phyloP scores from a whole-genome alignment of 1,284 basidiomycete genomes.

The Trametes pubescens region DNA sequence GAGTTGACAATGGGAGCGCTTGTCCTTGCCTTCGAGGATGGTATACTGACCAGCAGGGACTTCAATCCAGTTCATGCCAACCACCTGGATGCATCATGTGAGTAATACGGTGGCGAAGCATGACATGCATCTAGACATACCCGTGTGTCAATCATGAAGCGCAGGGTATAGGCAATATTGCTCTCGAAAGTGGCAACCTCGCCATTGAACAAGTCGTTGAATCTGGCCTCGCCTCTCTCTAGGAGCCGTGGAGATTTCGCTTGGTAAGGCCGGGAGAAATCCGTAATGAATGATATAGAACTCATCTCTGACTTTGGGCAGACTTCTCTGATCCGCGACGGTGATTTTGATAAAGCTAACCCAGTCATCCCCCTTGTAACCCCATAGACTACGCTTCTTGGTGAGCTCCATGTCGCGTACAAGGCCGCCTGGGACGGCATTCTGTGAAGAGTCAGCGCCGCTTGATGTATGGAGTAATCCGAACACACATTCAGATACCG shows the following conservation, averaged over 20 bases:
- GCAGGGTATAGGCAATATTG: conserved; percentile 87
- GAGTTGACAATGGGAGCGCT: conserved; percentile 85
- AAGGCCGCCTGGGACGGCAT: conserved; percentile 41
- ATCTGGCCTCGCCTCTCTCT: conserved; percentile 84
- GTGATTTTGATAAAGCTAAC: conserved; percentile 87
- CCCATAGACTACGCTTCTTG: conserved; percentile 82
- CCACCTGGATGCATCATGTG: conserved; percentile 61
- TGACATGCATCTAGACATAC: conserved; percentile 47
- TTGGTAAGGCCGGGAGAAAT: conserved; percentile 24
- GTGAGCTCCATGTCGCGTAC: conserved; percentile 71
- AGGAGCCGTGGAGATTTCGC: conserved; percentile 73
- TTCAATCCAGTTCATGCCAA: conserved; percentile 99
- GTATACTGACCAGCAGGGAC: conserved; percentile 83
- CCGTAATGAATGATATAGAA: conserved; percentile 38
- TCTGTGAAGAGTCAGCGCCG: conserved; percentile 36
- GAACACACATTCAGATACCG: conserved; percentile 79
- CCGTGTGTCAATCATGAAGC: conserved; percentile 97
- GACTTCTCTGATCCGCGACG: conserved; percentile 70
- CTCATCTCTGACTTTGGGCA: conserved; percentile 93
- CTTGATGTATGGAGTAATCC: conserved; percentile 1
- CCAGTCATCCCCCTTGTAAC: conserved; percentile 83
- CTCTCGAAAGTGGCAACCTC: conserved; percentile 83
- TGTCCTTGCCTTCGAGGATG: conserved; percentile 61
- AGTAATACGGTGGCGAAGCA: neutral
- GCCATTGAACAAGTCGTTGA: conserved; percentile 72